Percentiles rank a stretch among this genome's conserved stretches.
phyloP scores from a whole-genome alignment of 257 asterid genomes.

The Solanum corneliomulleri region DNA sequence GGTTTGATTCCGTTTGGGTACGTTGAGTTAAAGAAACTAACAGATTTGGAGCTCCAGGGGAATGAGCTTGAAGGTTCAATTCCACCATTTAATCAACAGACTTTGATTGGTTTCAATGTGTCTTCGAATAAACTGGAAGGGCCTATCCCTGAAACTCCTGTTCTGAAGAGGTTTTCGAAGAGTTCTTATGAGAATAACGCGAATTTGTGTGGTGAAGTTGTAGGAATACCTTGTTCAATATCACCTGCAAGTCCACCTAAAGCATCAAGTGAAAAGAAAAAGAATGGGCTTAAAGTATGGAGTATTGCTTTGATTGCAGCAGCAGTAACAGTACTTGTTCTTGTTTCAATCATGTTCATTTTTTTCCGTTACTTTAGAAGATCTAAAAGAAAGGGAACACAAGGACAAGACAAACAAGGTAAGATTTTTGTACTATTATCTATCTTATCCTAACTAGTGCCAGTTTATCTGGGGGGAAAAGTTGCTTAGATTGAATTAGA shows the following conservation, averaged over 20 bases:
- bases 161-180: constrained; percentile 23
- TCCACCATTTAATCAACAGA: constrained; percentile 50
- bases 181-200: constrained; percentile 32
- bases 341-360: constrained; percentile 17
- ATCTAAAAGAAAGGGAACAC: constrained; percentile 4
- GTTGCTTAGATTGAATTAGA: neutral
- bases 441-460: neutral
- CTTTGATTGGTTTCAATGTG: constrained; percentile 34
- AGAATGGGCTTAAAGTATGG: constrained; percentile 23
- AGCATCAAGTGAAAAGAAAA: constrained; percentile 6
- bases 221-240: constrained; percentile 29
- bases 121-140: constrained; percentile 43
- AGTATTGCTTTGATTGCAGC: constrained; percentile 37
- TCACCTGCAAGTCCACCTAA: constrained; percentile 19
- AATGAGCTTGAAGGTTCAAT: constrained; percentile 38
- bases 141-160: constrained; percentile 35
- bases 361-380: constrained; percentile 18
- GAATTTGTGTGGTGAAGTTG: constrained; percentile 35
- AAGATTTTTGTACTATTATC: neutral
- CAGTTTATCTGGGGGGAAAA: neutral
- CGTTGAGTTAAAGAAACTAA: constrained; percentile 18
- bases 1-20: constrained; percentile 39
- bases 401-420: neutral
- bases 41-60: constrained; percentile 33
- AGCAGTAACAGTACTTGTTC: constrained; percentile 27